phyloP scores from a whole-genome alignment of 1,284 basidiomycete species.

The Ganoderma resinaceum region DNA sequence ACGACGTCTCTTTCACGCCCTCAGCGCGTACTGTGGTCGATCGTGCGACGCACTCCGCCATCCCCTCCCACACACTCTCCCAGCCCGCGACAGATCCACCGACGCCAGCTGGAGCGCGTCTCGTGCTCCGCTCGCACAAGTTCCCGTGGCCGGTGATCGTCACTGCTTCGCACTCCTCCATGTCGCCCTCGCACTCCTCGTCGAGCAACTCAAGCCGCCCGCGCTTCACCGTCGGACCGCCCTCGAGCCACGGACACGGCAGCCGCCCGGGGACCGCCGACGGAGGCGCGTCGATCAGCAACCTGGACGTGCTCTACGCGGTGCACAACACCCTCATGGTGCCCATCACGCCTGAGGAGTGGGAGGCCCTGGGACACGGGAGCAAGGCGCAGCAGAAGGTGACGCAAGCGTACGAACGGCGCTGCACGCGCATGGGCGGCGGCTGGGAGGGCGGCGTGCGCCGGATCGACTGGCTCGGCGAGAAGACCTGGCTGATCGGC shows the following conservation, averaged over 20 bases:
- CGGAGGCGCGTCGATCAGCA: conserved; percentile 51
- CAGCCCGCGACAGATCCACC: conserved; percentile 72
- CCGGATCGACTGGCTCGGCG: conserved; percentile 69
- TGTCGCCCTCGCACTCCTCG: conserved; percentile 36
- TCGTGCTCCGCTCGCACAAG: conserved; percentile 62
- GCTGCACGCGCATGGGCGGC: conserved; percentile 65
- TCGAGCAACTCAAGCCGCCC: conserved; percentile 25
- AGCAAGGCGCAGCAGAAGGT: conserved; percentile 59
- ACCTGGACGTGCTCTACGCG: conserved; percentile 67
- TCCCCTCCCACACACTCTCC: conserved; percentile 62
- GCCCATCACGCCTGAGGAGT: conserved; percentile 68
- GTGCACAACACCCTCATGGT: conserved; percentile 61
- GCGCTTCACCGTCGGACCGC: conserved; percentile 42
- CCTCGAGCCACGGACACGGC: conserved; percentile 35
- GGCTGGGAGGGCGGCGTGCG: conserved; percentile 74
- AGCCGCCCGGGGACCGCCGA: conserved; percentile 37
- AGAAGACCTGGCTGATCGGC: conserved; percentile 65
- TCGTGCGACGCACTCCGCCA: conserved; percentile 56
- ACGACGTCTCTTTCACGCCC: conserved; percentile 65
- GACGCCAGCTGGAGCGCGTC: conserved; percentile 50
- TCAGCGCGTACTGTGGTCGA: conserved; percentile 65
- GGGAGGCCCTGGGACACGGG: conserved; percentile 65
- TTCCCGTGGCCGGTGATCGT: conserved; percentile 70
- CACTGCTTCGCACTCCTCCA: conserved; percentile 28
- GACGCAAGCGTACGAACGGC: conserved; percentile 65